These are phyloP conservation scores for Nemania sp. DNA, from an alignment of 2,329 filamentous ascomycete genomes.

Conservation along the genomic window DNA sequence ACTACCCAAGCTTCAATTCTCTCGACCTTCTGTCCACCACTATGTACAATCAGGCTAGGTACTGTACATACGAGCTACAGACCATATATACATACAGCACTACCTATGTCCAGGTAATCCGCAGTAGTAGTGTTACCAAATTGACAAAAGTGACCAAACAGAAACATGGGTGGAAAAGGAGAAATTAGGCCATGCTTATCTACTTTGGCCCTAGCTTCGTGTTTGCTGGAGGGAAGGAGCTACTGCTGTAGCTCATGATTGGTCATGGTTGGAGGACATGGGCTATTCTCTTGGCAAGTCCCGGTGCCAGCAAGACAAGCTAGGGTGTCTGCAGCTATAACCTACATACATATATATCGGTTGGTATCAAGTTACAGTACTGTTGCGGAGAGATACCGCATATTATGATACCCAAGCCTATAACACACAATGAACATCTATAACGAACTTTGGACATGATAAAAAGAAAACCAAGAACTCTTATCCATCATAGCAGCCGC, in stretches of 20 bases:
- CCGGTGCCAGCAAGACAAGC: constrained; percentile 3
- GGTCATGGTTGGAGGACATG: constrained; percentile 11
- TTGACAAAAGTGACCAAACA: constrained; percentile 10
- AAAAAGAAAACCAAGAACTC: background rate
- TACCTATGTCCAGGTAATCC: constrained; percentile 2
- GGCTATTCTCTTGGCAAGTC: constrained; percentile 26
- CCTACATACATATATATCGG: background rate
- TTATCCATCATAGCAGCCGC: background rate
- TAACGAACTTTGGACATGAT: background rate
- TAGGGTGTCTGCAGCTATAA: background rate
- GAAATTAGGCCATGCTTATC: constrained; percentile 12
- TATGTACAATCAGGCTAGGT: too few relatives aligned
- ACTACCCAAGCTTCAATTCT: background rate
- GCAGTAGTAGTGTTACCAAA: background rate
- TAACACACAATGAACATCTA: background rate
- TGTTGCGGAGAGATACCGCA: background rate
- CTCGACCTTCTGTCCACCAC: background rate
- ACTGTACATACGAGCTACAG: too few relatives aligned
- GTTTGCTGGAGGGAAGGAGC: constrained; percentile 2
- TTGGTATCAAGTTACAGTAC: constrained; percentile 4
- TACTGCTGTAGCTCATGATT: constrained; percentile 10
- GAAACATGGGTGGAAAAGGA: constrained; percentile 30
- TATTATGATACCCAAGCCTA: background rate
- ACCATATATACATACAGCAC: background rate
- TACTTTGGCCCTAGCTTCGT: constrained; percentile 22